A percentile compares a stretch with the other conserved stretches of the same genome.
phyloP scores from a whole-genome alignment of 306 rosid species.

The Datisca glomerata region DNA sequence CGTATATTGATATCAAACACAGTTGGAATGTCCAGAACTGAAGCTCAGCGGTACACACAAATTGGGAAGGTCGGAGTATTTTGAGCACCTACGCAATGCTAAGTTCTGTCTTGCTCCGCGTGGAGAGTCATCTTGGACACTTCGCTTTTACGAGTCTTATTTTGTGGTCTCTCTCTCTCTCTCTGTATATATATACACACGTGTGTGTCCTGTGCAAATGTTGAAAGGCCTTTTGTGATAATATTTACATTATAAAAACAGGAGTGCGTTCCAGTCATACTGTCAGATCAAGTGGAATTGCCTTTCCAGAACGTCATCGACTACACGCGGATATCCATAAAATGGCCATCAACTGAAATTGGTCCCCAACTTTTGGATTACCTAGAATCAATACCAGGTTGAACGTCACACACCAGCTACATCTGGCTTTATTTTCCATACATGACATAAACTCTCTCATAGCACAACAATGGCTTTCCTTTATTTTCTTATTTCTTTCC shows the following conservation, averaged over 20 bases:
- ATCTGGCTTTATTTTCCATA: slow-evolving; percentile 8
- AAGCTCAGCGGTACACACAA: slow-evolving; percentile 76
- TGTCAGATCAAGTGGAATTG: slow-evolving; percentile 77
- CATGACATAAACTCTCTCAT: slow-evolving; percentile 2
- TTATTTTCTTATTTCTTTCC: neutral
- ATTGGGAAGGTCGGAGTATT: slow-evolving; percentile 69
- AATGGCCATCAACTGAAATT: slow-evolving; percentile 83
- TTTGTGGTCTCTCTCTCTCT: slow-evolving; percentile 62
- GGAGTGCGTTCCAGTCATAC: slow-evolving; percentile 91
- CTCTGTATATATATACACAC: slow-evolving; percentile 1
- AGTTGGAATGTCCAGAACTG: slow-evolving; percentile 95
- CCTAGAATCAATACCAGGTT: slow-evolving; percentile 88
- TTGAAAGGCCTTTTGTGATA: neutral
- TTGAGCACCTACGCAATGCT: slow-evolving; percentile 74
- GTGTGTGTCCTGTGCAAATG: too few species aligned
- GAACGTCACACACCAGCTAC: slow-evolving; percentile 3
- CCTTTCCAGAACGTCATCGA: slow-evolving; percentile 93
- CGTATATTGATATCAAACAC: slow-evolving; percentile 38
- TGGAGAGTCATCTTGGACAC: slow-evolving; percentile 98
- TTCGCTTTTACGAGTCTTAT: slow-evolving; percentile 83
- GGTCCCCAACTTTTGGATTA: slow-evolving; percentile 80
- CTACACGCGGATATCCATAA: slow-evolving; percentile 75
- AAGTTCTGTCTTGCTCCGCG: slow-evolving; percentile 96
- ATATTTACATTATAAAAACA: slow-evolving; percentile 23
- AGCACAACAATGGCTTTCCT: neutral